Conservation (phyloP, 1,284 basidiomycete species). For the Agaricales sp. region DNA sequence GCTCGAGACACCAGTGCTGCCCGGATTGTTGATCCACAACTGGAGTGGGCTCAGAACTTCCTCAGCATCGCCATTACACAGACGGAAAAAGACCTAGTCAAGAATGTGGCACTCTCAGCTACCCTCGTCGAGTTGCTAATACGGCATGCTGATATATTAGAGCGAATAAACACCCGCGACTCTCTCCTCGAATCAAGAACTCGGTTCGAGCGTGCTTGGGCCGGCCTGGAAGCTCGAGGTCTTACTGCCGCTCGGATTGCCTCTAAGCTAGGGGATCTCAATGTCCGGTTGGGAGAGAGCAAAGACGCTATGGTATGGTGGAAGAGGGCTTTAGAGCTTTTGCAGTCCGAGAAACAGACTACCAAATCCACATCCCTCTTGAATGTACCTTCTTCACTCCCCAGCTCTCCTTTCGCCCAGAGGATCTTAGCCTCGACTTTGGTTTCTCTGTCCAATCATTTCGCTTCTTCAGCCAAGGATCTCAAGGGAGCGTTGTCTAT, state of each 20-base stretch:
- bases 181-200: slow-evolving; percentile 48
- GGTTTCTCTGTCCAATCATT: slow-evolving; percentile 62
- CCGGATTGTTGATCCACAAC: slow-evolving; percentile 37
- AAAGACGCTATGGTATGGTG: slow-evolving; percentile 58
- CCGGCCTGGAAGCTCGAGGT: slow-evolving; percentile 27
- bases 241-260: slow-evolving; percentile 45
- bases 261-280: slow-evolving; percentile 56
- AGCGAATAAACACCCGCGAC: slow-evolving; percentile 52
- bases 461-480: slow-evolving; percentile 49
- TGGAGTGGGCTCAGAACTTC: slow-evolving; percentile 45
- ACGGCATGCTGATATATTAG: slow-evolving; percentile 56
- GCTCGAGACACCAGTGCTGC: slow-evolving; percentile 23
- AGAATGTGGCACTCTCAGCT: slow-evolving; percentile 30
- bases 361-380: slow-evolving; percentile 12
- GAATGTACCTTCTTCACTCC: slow-evolving; percentile 29
- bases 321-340: slow-evolving; percentile 42
- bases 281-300: slow-evolving; percentile 38
- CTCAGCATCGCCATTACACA: slow-evolving; percentile 37
- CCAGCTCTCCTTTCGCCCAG: slow-evolving; percentile 55
- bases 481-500: slow-evolving; percentile 58
- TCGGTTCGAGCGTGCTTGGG: slow-evolving; percentile 59
- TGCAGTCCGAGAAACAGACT: slow-evolving; percentile 19
- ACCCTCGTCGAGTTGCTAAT: slow-evolving; percentile 51
- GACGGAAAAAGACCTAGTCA: slow-evolving; percentile 24
- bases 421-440: slow-evolving; percentile 57